Evolutionary conservation across 306 rosid genomes (phyloP), one percentile per base, ranked within the genome.

Genomic region (Betula pendula): DNA sequence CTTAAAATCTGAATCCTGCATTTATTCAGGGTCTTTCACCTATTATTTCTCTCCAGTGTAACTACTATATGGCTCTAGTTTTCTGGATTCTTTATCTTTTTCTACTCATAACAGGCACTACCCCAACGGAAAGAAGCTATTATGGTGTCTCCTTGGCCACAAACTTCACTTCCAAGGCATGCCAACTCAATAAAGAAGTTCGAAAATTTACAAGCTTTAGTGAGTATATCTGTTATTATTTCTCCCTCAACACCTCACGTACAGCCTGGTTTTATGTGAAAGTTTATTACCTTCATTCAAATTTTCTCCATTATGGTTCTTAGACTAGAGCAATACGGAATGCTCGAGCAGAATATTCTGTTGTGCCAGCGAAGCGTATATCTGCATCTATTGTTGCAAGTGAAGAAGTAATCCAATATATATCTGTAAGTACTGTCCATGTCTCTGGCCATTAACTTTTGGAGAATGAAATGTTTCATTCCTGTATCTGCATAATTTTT

Each of bases 341-440:
- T 92, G 94, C 92, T 73, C 88, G 97, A 77, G 96, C 98, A 77
- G 98, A 94, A 88, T 92, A 94, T 84, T 90, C 96, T 71, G 98
- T 94, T 87, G 98, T 90, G 86, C 97, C 97, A 48, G 98, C 84
- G 24, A 94, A 89, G 84, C 88, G 93, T 58, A 90, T 94, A 84
- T 94, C 98, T 53, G 97, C 93, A 60, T 90, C 91, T 17, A 77
- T 92, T 56, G 92, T 92, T 81, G 98, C 98, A 67, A 92, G 87
- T 81, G 85, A 86, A 71, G 98, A 90, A 79, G 97, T 94, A 55
- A 85, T 83, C 77, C 88, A 84, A 58, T 92, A 94, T 77, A 78
- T 90, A 85, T 78, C 87, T 78, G 98, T 94, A 86, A 78, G 96
- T 79, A 75, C 68, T 52, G 58, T 77, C 72, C 66, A 60, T 47